Evolutionary conservation across 768 basidiomycete genomes (phyloP).

Genomic region (Phlebiopsis gigantea): DNA sequence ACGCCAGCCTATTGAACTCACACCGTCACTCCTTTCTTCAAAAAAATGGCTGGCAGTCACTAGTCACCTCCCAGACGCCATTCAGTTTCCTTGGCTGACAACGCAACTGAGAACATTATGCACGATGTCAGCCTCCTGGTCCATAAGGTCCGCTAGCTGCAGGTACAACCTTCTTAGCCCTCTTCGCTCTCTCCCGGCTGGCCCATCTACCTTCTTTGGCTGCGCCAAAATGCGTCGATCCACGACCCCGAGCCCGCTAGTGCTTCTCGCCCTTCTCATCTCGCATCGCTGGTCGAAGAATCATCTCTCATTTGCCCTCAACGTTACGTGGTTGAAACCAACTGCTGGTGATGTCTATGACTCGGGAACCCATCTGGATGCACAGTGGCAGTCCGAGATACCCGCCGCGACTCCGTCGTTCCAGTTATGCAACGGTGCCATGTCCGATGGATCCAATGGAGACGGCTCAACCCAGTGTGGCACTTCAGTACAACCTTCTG

Average conservation of each 20-base stretch:
- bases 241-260: not conserved
- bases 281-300: not conserved
- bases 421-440: not conserved
- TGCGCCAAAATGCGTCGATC: not conserved
- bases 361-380: conserved; percentile 4
- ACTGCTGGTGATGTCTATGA: conserved; percentile 5
- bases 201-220: not conserved
- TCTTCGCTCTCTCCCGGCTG: not conserved
- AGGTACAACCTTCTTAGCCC: not conserved
- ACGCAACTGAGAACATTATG: too few species aligned
- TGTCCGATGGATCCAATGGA: not conserved
- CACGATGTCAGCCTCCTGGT: not conserved
- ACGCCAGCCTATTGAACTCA: conserved; percentile 4
- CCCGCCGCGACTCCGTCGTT: not conserved
- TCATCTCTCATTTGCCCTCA: not conserved
- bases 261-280: not conserved
- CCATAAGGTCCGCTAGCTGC: not conserved
- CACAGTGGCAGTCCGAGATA: conserved; percentile 2
- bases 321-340: conserved; percentile 7
- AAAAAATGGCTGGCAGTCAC: too few species aligned
- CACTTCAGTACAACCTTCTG: conserved; percentile 22
- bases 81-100: too few species aligned
- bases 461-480: conserved; percentile 3
- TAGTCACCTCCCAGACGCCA: too few species aligned
- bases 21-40: too few species aligned